These are phyloP conservation scores for Fusarium cyanostomum DNA, from an alignment of 2,329 filamentous ascomycete genomes.

Conservation along the genomic window DNA sequence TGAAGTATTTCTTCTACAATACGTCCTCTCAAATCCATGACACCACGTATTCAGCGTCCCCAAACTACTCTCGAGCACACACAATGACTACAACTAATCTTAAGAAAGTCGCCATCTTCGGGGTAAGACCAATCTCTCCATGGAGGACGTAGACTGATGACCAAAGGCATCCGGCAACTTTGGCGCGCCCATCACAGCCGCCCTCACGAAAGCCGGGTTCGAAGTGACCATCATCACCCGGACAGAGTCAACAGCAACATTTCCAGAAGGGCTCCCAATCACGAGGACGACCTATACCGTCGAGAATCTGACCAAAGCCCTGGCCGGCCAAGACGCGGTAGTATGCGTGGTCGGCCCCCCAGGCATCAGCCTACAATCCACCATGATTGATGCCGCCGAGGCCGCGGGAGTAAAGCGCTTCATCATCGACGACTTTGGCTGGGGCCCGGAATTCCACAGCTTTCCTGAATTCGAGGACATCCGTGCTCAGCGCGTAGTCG, in stretches of 20 bases:
- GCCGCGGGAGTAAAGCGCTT: slow-evolving; percentile 27
- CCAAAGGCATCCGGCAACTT: slow-evolving; percentile 32
- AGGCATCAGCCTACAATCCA: slow-evolving; percentile 15
- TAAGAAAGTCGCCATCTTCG: slow-evolving; percentile 18
- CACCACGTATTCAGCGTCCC: background rate
- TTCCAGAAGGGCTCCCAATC: slow-evolving; percentile 4
- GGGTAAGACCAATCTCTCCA: background rate
- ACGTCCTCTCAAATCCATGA: background rate
- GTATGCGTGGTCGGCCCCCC: slow-evolving; percentile 23
- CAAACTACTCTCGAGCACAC: background rate
- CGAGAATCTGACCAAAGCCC: background rate
- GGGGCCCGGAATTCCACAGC: slow-evolving; percentile 22
- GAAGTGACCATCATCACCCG: slow-evolving; percentile 25
- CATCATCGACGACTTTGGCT: slow-evolving; percentile 26
- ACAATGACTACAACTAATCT: slow-evolving; percentile 15
- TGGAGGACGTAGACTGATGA: background rate
- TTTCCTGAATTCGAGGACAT: slow-evolving; percentile 27
- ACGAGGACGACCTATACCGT: slow-evolving; percentile 5
- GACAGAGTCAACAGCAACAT: slow-evolving; percentile 23
- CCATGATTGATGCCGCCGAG: slow-evolving; percentile 28
- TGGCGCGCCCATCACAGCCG: slow-evolving; percentile 27
- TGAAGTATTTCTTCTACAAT: background rate
- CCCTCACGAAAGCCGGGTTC: slow-evolving; percentile 20
- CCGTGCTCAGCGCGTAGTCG: slow-evolving; percentile 13
- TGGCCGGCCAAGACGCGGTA: slow-evolving; percentile 19